These are phyloP conservation scores for Ogataea angusta DNA, from an alignment of 805 yeast species.

Conservation along the genomic window DNA sequence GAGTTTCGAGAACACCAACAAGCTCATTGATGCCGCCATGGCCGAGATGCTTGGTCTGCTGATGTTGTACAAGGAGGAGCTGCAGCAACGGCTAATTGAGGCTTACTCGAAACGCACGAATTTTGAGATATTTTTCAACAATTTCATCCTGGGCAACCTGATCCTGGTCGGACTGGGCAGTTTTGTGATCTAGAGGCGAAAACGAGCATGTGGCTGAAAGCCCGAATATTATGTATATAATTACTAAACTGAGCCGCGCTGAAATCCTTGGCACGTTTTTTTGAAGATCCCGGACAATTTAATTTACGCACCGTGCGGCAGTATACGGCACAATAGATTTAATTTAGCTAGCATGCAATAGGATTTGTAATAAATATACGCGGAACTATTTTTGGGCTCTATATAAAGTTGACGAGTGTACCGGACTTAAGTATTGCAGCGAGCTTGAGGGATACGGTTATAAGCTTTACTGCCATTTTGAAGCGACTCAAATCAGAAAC, in stretches of 20 bases:
- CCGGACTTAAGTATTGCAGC: too few species aligned
- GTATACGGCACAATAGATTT: not conserved
- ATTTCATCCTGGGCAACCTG: constrained; percentile 35
- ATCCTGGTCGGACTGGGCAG: constrained; percentile 38
- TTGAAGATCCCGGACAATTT: not conserved
- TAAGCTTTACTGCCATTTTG: too few species aligned
- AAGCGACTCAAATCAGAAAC: too few species aligned
- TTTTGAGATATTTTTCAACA: constrained; percentile 37
- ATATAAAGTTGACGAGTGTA: not conserved
- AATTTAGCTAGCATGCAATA: not conserved
- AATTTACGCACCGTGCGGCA: not conserved
- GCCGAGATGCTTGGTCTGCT: constrained; percentile 29
- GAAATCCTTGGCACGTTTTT: not conserved
- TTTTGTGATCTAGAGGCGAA: constrained; percentile 29
- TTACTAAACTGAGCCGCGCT: not conserved
- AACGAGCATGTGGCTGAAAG: not conserved
- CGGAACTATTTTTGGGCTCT: not conserved
- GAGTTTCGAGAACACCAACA: constrained; percentile 29
- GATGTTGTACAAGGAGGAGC: constrained; percentile 32
- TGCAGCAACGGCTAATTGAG: constrained; percentile 29
- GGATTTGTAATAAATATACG: not conserved
- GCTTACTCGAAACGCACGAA: constrained; percentile 31
- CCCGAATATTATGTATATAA: not conserved
- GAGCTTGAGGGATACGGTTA: too few species aligned
- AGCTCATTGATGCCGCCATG: constrained; percentile 28